Conservation (phyloP, 2,329 filamentous ascomycete genomes). For the Penicillium palitans region DNA sequence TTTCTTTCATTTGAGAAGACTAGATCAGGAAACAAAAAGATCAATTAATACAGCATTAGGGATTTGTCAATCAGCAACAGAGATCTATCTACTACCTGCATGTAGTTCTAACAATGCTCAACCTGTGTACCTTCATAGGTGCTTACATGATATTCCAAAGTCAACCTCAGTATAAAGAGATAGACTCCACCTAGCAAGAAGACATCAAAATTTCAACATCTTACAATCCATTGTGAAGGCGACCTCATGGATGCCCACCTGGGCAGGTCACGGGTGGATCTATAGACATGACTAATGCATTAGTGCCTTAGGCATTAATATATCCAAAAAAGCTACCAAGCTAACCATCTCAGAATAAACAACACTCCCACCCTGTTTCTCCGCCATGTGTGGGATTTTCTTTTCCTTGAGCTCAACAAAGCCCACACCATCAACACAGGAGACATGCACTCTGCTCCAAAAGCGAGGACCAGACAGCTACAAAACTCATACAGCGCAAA, state of each 20-base stretch:
- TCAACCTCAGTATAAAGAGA: not conserved
- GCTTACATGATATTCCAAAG: not conserved
- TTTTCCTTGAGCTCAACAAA: slow-evolving; percentile 47
- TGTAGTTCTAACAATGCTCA: not conserved
- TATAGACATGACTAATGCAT: slow-evolving; percentile 18
- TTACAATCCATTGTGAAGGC: not conserved
- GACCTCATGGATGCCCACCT: not conserved
- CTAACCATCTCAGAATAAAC: not conserved
- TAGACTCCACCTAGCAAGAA: not conserved
- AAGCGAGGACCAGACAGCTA: slow-evolving; percentile 49
- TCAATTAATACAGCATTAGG: too few species aligned
- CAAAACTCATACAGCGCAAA: slow-evolving; percentile 33
- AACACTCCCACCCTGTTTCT: not conserved
- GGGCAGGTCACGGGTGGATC: not conserved
- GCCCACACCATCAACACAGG: slow-evolving; percentile 33
- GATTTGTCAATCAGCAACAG: not conserved
- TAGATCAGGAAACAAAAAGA: not conserved
- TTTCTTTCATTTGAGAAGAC: too few species aligned
- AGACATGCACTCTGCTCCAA: slow-evolving; percentile 37
- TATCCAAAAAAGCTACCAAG: slow-evolving; percentile 9
- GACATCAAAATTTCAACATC: not conserved
- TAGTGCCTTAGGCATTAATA: slow-evolving; percentile 14
- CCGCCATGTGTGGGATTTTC: slow-evolving; percentile 54
- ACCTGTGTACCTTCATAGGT: not conserved
- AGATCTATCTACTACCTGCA: not conserved